A percentile compares a stretch with the other conserved stretches of the same genome.
phyloP scores from a whole-genome alignment of 2,329 filamentous ascomycete genomes.

The Aspergillus luchuensis region DNA sequence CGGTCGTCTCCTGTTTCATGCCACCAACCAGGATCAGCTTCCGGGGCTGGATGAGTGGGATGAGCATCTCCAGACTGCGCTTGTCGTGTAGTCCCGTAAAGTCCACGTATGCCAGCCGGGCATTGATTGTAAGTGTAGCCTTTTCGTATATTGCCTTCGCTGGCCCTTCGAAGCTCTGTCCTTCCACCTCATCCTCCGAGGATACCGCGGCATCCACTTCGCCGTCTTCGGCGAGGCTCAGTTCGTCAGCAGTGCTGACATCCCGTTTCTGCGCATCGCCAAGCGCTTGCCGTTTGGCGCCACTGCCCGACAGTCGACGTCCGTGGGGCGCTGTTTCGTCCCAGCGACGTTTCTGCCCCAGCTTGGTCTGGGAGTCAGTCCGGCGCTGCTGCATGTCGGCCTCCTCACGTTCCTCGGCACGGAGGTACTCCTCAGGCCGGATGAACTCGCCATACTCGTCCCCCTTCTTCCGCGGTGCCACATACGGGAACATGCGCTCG shows the following conservation, averaged over 20 bases:
- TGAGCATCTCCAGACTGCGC: constrained; percentile 88
- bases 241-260: constrained; percentile 53
- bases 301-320: constrained; percentile 43
- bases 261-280: constrained; percentile 31
- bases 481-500: constrained; percentile 88
- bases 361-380: constrained; percentile 59
- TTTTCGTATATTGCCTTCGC: constrained; percentile 71
- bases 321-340: constrained; percentile 63
- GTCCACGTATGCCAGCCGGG: constrained; percentile 84
- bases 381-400: constrained; percentile 64
- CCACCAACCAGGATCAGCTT: constrained; percentile 94
- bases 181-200: constrained; percentile 57
- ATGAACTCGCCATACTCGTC: constrained; percentile 96
- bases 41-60: constrained; percentile 88
- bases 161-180: constrained; percentile 62
- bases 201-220: constrained; percentile 61
- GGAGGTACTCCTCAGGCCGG: constrained; percentile 87
- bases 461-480: constrained; percentile 73
- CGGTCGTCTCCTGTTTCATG: constrained; percentile 72
- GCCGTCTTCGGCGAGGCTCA: constrained; percentile 51
- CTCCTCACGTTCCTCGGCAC: constrained; percentile 86
- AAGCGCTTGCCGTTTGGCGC: constrained; percentile 61
- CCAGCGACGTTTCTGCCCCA: constrained; percentile 95
- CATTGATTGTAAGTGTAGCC: constrained; percentile 66
- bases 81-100: constrained; percentile 92